Percentiles rank a stretch among this genome's conserved stretches.
phyloP scores from a whole-genome alignment of 2,329 filamentous ascomycete species.

The Fusarium brevicatenulatum region DNA sequence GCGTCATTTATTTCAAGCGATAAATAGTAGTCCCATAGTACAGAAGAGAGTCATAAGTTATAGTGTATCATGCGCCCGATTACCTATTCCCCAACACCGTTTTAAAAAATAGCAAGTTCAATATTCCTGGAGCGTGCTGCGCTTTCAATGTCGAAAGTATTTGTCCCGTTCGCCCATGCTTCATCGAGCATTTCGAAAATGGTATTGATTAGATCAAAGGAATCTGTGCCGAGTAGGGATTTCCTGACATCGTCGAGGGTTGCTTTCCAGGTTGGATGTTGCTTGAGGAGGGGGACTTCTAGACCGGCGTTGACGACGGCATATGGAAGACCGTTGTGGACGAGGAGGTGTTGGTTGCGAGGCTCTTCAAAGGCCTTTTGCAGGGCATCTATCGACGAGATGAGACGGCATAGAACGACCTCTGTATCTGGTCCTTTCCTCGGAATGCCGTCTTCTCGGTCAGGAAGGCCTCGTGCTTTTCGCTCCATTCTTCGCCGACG shows the following conservation, averaged over 20 bases:
- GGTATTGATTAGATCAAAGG: slow-evolving; percentile 24
- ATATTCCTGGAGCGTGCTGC: slow-evolving; percentile 11
- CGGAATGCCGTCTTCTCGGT: not conserved
- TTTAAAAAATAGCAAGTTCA: slow-evolving; percentile 37
- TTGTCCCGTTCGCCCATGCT: slow-evolving; percentile 34
- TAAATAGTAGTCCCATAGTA: not conserved
- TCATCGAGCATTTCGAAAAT: slow-evolving; percentile 31
- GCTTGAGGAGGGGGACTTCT: slow-evolving; percentile 31
- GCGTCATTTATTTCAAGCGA: slow-evolving; percentile 26
- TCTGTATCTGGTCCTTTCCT: slow-evolving; percentile 18
- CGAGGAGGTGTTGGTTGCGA: slow-evolving; percentile 31
- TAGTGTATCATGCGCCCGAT: not conserved
- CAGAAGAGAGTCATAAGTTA: not conserved
- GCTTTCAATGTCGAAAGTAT: slow-evolving; percentile 34
- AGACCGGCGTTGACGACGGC: slow-evolving; percentile 31
- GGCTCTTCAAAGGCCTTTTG: slow-evolving; percentile 35
- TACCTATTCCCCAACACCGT: not conserved
- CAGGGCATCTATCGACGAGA: slow-evolving; percentile 38
- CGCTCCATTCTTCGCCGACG: slow-evolving; percentile 30
- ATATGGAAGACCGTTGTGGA: slow-evolving; percentile 37
- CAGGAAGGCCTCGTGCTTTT: not conserved
- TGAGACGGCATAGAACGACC: slow-evolving; percentile 35
- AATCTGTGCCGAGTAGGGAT: slow-evolving; percentile 12
- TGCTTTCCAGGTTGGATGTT: slow-evolving; percentile 27
- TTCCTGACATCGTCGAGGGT: slow-evolving; percentile 29